Evolutionary conservation across 495 filamentous ascomycete species (phyloP), one percentile per base, ranked within the genome.

Genomic region (Penicillium soppii): DNA sequence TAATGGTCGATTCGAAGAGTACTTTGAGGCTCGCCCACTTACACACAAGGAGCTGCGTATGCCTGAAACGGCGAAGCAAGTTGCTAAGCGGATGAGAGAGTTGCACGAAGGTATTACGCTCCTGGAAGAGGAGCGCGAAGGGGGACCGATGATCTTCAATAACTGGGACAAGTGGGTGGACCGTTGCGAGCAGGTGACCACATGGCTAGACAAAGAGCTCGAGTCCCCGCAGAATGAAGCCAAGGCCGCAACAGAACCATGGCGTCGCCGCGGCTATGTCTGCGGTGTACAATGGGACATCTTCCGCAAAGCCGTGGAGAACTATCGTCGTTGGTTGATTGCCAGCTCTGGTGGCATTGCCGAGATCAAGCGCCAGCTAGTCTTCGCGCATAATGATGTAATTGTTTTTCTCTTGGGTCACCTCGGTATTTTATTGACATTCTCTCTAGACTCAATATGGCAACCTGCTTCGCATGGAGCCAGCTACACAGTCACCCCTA

Each of bases 351-450:
- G 86, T 20, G 83, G 84, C 7, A 53, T 73, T 1, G 69, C 79
- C 15, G 82, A 80, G 41, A 74, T 97, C 45, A 84, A 86, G 53
- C 78, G 85, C 17, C 76, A 82, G 53, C 79, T 99, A 7, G 87
- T 97, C 6, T 99, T 99, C 76, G 89, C 91, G 21, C 94, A 99
- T 69, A 97, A 97, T 66, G 94, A 99, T 81, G 91, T 95, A 69
- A 69, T 88, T 76, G 36, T 25, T 19, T 16, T 30, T 17, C 43
- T 50, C 7, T 7, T 47, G 44, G 6, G 4, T 3, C 25, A 5
- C 16, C 22, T n/a, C 22, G 6, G 12, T 32, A 16, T 20, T 0
- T 46, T 44, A 22, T 46, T 70, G 29, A 66, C 58, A 52, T 16
- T 40, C 36, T 32, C 7, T 43, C 17, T 49, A 96, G 89, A 96